These are phyloP conservation scores for Incumbomyces lentus DNA, from an alignment of 2,329 filamentous ascomycete genomes.

Conservation along the genomic window DNA sequence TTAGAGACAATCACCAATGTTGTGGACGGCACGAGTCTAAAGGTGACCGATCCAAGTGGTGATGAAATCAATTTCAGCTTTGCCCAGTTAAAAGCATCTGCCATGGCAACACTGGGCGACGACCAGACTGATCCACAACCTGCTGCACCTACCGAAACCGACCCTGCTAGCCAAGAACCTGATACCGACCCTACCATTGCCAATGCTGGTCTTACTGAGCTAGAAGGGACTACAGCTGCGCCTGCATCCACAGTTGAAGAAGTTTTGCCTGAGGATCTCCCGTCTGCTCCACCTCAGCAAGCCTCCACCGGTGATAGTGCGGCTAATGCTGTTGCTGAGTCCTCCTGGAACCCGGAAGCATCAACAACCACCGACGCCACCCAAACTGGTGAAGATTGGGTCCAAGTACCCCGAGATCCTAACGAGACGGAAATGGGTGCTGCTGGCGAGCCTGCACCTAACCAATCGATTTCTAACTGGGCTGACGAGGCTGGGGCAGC, in stretches of 20 bases:
- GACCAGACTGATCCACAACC: conserved; percentile 37
- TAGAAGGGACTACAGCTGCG: conserved; percentile 47
- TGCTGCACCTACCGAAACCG: conserved; percentile 36
- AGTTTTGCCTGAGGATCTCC: conserved; percentile 15
- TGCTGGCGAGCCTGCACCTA: conserved; percentile 49
- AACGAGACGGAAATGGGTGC: conserved; percentile 62
- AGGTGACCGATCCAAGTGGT: conserved; percentile 47
- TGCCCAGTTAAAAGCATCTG: conserved; percentile 42
- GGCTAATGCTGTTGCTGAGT: conserved; percentile 39
- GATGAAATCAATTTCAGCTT: conserved; percentile 45
- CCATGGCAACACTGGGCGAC: conserved; percentile 26
- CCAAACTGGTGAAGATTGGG: conserved; percentile 53
- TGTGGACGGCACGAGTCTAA: conserved; percentile 49
- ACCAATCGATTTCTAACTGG: conserved; percentile 57
- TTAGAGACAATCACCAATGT: conserved; percentile 51
- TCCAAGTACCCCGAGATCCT: conserved; percentile 63
- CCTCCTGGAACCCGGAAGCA: conserved; percentile 45
- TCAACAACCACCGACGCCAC: conserved; percentile 37
- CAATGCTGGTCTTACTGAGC: conserved; percentile 51
- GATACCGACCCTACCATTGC: conserved; percentile 49
- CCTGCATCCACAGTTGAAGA: conserved; percentile 42
- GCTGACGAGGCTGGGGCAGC: conserved; percentile 65
- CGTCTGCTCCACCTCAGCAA: conserved; percentile 28
- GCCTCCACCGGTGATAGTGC: conserved; percentile 31
- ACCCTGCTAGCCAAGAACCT: conserved; percentile 29